These are phyloP conservation scores for Cryptomeria japonica DNA, from an alignment of 75 land plant species.

Conservation along the genomic window DNA sequence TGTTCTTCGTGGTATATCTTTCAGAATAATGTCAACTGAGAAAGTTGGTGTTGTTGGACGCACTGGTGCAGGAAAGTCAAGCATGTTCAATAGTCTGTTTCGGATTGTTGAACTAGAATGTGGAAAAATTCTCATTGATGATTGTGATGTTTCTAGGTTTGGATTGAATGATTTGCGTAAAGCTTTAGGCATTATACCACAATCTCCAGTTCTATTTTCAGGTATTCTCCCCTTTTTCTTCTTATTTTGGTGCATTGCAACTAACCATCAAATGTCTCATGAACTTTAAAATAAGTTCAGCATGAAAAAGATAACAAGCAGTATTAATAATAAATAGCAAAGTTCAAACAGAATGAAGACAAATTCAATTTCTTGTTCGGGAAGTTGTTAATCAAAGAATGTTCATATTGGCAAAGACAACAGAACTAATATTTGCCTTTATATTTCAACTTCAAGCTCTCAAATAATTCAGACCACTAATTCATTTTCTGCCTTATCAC, in stretches of 20 bases:
- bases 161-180: conserved; percentile 81
- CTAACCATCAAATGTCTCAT: neutral
- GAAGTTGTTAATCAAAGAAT: neutral
- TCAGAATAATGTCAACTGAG: conserved; percentile 66
- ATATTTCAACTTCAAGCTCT: neutral
- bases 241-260: neutral
- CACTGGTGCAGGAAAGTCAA: conserved; percentile 97
- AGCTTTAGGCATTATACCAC: conserved; percentile 91
- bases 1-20: conserved; percentile 80
- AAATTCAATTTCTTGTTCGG: neutral
- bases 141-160: conserved; percentile 64
- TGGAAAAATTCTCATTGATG: conserved; percentile 86
- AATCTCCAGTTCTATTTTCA: conserved; percentile 95
- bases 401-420: neutral
- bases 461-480: neutral
- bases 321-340: neutral
- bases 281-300: neutral
- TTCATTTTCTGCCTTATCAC: neutral
- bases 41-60: conserved; percentile 95
- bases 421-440: neutral
- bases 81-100: conserved; percentile 96
- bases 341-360: neutral
- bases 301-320: neutral
- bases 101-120: conserved; percentile 88
- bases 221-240: conserved; percentile 35